Evolutionary conservation across 2,329 filamentous ascomycete genomes (phyloP).

Genomic region (Aspergillus pseudoviridinutans): DNA sequence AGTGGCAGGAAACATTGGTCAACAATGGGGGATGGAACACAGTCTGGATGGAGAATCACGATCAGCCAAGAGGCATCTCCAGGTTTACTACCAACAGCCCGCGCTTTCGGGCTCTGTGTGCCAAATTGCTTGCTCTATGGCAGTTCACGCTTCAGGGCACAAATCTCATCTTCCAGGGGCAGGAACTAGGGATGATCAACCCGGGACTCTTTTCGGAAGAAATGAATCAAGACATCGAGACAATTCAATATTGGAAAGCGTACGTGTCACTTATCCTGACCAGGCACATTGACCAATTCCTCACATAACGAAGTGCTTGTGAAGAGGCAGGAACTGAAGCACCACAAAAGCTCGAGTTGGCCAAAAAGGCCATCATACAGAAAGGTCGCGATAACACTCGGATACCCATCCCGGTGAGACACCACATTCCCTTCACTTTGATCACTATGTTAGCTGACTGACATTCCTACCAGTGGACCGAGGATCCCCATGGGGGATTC

Average conservation of each 20-base stretch:
- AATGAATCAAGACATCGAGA: slow-evolving; percentile 51
- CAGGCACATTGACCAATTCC: background rate
- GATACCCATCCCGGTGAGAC: slow-evolving; percentile 21
- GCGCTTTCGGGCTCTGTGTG: slow-evolving; percentile 9
- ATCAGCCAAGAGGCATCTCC: slow-evolving; percentile 44
- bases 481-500: slow-evolving; percentile 13
- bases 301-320: slow-evolving; percentile 13
- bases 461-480: slow-evolving; percentile 11
- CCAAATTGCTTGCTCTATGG: slow-evolving; percentile 35
- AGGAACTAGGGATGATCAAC: slow-evolving; percentile 51
- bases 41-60: slow-evolving; percentile 60
- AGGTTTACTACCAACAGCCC: slow-evolving; percentile 39
- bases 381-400: slow-evolving; percentile 29
- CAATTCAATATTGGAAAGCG: slow-evolving; percentile 48
- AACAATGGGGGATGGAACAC: slow-evolving; percentile 57
- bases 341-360: slow-evolving; percentile 20
- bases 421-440: background rate
- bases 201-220: slow-evolving; percentile 40
- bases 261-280: slow-evolving; percentile 3
- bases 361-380: slow-evolving; percentile 23
- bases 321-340: slow-evolving; percentile 13
- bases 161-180: slow-evolving; percentile 49
- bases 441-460: background rate
- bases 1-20: slow-evolving; percentile 50
- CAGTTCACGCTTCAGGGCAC: slow-evolving; percentile 54